Base-by-base conservation (phyloP, 352 stramenopile species). In the Pelagophyceae sp. region DNA sequence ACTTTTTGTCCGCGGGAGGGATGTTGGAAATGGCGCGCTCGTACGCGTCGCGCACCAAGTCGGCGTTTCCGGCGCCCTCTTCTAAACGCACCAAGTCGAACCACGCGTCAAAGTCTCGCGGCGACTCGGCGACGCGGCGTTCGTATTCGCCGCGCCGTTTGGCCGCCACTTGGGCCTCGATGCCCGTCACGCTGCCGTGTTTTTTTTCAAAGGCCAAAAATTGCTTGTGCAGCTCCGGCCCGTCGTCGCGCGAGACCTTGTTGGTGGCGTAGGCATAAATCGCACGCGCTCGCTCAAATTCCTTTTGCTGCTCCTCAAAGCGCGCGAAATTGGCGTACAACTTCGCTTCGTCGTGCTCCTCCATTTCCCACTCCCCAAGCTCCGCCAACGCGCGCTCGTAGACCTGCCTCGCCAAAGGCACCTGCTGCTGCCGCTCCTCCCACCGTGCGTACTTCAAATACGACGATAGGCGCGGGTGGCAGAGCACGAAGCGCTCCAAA, bases 201-300 rank as follows among this genome's bases (percentile, higher is more conserved):
- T 98, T 94, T 85, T 99, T 98, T 84, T 99, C 96, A 84, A 99
- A 99, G 15, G 86, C 90, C 78, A 98, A 92, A 80, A 98, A 99
- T 0, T 93, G 89, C 61, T 93, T 92, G 83, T 98, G 98, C 5
- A 99, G 83, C 74, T 96, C 89, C n/a, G 93, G 87, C 37, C 94
- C 88, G 31, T 94, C 90, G 27, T 93, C 86, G 69, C 81, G 76
- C 67, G 89, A 80, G 58, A 85, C 80, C 78, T 93, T 88, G 72
- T 94, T 77, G 17, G 88, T 23, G 20, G 61, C 90, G 65, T 90
- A 93, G 79, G 91, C 88, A 80, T 90, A 95, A 77, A 96, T 93
- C 11, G 89, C 91, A 6, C 94, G 84, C 6, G 93, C 92, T 27
- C 94, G 86, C 76, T 97, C 93, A 1, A 91, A 86, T 82, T 98